Evolutionary conservation across 371 early-diverging fungal genomes (phyloP).

Genomic region (Polyrhizophydium stewartii): DNA sequence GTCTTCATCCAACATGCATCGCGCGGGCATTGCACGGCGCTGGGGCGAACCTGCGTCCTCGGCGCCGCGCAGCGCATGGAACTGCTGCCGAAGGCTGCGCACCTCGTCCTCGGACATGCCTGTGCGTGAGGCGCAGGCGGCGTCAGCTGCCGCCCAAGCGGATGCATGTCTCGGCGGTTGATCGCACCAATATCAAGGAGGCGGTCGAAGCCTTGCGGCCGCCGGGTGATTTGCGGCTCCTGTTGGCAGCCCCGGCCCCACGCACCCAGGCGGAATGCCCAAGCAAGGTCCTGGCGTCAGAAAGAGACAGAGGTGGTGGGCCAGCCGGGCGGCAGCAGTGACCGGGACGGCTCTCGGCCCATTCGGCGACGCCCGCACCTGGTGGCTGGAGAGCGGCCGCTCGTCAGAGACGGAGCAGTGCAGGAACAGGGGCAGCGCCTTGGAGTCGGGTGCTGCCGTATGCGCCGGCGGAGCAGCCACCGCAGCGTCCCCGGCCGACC

Average conservation of each 20-base stretch:
- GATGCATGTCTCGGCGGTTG: no score
- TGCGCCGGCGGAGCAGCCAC: not conserved
- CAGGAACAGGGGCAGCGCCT: slow-evolving; percentile 14
- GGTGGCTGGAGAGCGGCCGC: not conserved
- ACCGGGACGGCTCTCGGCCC: not conserved
- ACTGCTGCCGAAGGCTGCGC: slow-evolving; percentile 56
- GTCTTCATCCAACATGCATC: no score
- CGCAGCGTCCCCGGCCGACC: not conserved
- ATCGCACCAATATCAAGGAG: slow-evolving; percentile 54
- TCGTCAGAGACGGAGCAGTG: slow-evolving; percentile 19
- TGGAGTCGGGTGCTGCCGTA: not conserved
- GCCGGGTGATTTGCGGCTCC: not conserved
- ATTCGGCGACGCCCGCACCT: not conserved
- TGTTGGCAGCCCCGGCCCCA: no score
- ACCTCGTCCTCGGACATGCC: slow-evolving; percentile 68
- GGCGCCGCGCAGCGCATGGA: slow-evolving; percentile 47
- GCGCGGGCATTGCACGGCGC: no score
- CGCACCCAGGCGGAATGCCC: no score
- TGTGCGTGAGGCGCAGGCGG: no score
- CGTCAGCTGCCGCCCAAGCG: no score
- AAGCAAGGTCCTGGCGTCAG: no score
- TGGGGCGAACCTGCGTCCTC: no score
- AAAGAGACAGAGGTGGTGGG: no score
- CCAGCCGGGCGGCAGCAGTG: not conserved
- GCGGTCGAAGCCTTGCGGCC: slow-evolving; percentile 57